Conservation (phyloP, 164 flowering plant genomes). For the Vitis amurensis region DNA sequence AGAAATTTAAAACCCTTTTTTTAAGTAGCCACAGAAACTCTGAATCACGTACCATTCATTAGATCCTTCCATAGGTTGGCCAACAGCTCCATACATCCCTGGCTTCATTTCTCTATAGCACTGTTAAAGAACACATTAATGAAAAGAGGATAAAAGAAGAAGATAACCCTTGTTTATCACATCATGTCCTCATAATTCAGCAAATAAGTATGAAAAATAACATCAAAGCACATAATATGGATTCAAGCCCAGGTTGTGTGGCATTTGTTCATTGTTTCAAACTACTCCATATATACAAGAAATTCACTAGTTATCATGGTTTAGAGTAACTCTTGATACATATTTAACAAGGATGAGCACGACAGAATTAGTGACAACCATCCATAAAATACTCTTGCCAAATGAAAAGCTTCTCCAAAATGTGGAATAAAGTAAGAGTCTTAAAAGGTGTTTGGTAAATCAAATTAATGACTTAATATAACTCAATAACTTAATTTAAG, state of each 20-base stretch:
- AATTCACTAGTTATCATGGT: neutral
- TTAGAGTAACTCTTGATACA: neutral
- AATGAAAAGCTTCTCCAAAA: no score
- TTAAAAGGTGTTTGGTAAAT: no score
- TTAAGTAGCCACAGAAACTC: neutral
- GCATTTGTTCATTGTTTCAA: no score
- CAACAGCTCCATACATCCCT: conserved; percentile 75
- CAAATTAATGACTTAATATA: no score
- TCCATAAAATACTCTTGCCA: no score
- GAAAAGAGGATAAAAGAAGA: neutral
- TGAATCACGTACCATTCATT: conserved; percentile 56
- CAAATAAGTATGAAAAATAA: neutral
- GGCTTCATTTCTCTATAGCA: conserved; percentile 64
- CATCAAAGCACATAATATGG: neutral
- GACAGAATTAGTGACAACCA: no score
- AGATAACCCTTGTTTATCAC: neutral
- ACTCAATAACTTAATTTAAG: no score
- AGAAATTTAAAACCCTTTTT: neutral
- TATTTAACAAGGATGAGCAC: no score
- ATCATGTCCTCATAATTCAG: neutral
- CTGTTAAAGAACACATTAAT: conserved; percentile 25
- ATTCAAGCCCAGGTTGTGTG: no score
- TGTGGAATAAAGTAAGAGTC: no score
- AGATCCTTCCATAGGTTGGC: conserved; percentile 63
- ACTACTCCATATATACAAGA: no score